Percentiles rank a stretch among this genome's conserved stretches.
Conservation (phyloP, 1,139 yeast genomes). For the Hansenula sp. region DNA sequence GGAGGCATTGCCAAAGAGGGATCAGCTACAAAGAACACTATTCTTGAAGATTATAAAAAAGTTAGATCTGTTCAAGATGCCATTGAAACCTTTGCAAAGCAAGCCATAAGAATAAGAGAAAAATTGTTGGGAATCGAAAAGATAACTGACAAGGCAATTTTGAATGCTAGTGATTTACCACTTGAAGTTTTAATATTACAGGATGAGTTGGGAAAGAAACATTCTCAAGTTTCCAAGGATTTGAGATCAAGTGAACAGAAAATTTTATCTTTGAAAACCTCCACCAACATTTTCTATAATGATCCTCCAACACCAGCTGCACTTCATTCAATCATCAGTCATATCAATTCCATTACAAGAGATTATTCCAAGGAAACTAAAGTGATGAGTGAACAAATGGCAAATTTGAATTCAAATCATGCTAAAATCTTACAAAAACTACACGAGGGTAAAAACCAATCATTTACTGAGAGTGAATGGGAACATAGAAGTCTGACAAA, state of each 20-base stretch:
- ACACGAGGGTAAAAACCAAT: constrained; percentile 2
- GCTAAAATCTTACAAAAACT: constrained; percentile 14
- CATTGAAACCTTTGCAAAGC: constrained; percentile 3
- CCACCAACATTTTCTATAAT: constrained; percentile 10
- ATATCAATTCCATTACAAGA: constrained; percentile 12
- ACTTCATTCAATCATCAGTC: constrained; percentile 12
- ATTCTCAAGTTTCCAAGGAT: constrained; percentile 2
- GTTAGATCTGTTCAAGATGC: not conserved
- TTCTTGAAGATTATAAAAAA: not conserved
- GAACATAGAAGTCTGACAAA: constrained; percentile 12
- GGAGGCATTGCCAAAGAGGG: constrained; percentile 3
- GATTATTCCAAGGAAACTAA: constrained; percentile 16
- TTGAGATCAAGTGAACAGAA: constrained; percentile 18
- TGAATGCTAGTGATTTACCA: constrained; percentile 15
- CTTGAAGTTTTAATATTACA: constrained; percentile 15
- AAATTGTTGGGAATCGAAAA: constrained; percentile 8
- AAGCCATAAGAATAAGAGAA: constrained; percentile 7
- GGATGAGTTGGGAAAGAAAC: constrained; percentile 12
- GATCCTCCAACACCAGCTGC: constrained; percentile 10
- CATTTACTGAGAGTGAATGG: constrained; percentile 3
- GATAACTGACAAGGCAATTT: constrained; percentile 7
- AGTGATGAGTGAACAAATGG: constrained; percentile 12
- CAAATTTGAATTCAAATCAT: constrained; percentile 18
- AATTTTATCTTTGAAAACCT: constrained; percentile 16
- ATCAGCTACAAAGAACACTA: not conserved